Percentiles rank a stretch among this genome's conserved stretches.
phyloP scores from a whole-genome alignment of 148 eudicot genomes.

The Silene latifolia region DNA sequence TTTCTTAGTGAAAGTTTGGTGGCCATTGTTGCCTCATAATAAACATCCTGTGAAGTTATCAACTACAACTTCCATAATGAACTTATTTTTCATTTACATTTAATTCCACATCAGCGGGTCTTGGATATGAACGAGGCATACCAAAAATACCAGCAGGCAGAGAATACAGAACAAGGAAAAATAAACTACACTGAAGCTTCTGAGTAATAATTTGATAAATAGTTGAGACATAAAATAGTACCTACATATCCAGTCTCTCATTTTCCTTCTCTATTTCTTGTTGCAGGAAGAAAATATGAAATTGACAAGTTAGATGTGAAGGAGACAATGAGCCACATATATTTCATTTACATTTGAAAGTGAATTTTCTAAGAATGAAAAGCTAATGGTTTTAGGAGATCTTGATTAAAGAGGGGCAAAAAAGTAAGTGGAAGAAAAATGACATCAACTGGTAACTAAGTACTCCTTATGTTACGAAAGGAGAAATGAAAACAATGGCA shows the following conservation, averaged over 20 bases:
- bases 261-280: conserved; percentile 59
- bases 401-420: no score
- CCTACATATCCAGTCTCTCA: conserved; percentile 69
- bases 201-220: not conserved
- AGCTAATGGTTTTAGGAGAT: no score
- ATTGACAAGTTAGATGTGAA: not conserved
- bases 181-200: not conserved
- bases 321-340: not conserved
- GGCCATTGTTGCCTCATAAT: conserved; percentile 84
- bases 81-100: not conserved
- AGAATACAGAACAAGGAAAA: no score
- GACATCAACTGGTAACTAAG: no score
- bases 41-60: conserved; percentile 66
- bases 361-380: no score
- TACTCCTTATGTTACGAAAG: no score
- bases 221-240: conserved; percentile 20
- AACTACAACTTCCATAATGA: not conserved
- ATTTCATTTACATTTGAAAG: conserved; percentile 1
- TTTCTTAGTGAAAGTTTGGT: conserved; percentile 77
- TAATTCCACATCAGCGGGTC: no score
- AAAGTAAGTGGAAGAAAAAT: no score
- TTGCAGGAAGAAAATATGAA: conserved; percentile 41
- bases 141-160: not conserved
- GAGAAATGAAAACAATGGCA: no score
- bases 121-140: not conserved